Conservation (phyloP, 2,329 filamentous ascomycete species). For the Graphiopsis chlorocephala region DNA sequence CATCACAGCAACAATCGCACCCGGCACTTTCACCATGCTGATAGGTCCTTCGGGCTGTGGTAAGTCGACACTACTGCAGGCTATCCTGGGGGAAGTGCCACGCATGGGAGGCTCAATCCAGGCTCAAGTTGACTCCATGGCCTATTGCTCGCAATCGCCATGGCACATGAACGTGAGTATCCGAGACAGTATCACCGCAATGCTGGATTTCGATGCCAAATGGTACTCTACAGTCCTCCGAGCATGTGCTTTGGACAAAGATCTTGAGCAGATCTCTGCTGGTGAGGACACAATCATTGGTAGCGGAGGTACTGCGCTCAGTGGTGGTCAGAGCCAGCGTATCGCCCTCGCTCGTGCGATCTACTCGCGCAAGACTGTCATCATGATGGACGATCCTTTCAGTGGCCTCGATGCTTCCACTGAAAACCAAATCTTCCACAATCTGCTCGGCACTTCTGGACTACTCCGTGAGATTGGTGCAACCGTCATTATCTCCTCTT, state of each 20-base stretch:
- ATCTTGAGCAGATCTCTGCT: slow-evolving; percentile 40
- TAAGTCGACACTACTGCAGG: slow-evolving; percentile 51
- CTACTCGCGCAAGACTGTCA: slow-evolving; percentile 48
- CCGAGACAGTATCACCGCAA: slow-evolving; percentile 38
- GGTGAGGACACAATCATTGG: slow-evolving; percentile 49
- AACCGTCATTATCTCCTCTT: slow-evolving; percentile 42
- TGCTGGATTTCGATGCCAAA: slow-evolving; percentile 35
- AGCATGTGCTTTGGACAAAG: slow-evolving; percentile 38
- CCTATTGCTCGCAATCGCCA: slow-evolving; percentile 38
- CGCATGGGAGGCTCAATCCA: slow-evolving; percentile 31
- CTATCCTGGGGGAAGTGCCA: slow-evolving; percentile 44
- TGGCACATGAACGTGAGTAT: slow-evolving; percentile 40
- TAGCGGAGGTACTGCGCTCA: slow-evolving; percentile 51
- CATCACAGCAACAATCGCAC: slow-evolving; percentile 42
- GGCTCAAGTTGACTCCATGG: slow-evolving; percentile 31
- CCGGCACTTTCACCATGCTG: slow-evolving; percentile 47
- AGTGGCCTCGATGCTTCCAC: slow-evolving; percentile 51
- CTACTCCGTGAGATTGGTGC: slow-evolving; percentile 41
- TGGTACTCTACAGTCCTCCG: slow-evolving; percentile 39
- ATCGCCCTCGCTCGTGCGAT: slow-evolving; percentile 50
- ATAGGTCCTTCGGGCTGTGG: slow-evolving; percentile 53
- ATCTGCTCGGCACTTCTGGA: slow-evolving; percentile 46
- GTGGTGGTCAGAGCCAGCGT: slow-evolving; percentile 53
- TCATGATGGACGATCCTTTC: slow-evolving; percentile 53
- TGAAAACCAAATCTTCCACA: slow-evolving; percentile 49